Evolutionary conservation across 257 asterid genomes (phyloP), one percentile per base, ranked within the genome.

Genomic region (Solanum chiquidenum): DNA sequence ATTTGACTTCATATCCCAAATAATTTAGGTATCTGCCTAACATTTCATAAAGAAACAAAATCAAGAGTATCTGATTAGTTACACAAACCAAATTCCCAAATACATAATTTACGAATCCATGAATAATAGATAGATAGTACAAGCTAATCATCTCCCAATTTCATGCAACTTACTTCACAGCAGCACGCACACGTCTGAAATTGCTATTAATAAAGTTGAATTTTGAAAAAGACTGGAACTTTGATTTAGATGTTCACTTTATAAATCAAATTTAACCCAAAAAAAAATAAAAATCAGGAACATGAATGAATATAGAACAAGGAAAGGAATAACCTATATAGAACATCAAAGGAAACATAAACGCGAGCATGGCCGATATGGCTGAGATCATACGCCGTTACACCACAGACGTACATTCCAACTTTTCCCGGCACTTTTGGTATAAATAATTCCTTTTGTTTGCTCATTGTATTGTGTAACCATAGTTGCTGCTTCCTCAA

Each of bases 361-460:
- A 95, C 99, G 18, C 99, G 98, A 86, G 98, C 98, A 86, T 97
- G 98, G 8, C 99, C 99, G 83, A 96, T 94, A 94, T 95, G 99
- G 92, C 98, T 96, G 89, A 96, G 95, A 93, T 96, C 99, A 91
- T 96, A 96, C 0, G 99, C 98, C 12, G 99, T 96, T 87, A 96
- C 98, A 73, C 99, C 99, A 76, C 98, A 96, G 23, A 96, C 98
- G 87, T 95, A 96, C 98, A 97, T 97, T 86, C 99, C 98, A 12
- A 95, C 98, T 93, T 89, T 93, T 58, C 98, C 96, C 29, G 93
- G 90, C 44, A 93, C 87, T 88, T 93, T 94, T 12, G 98, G 97
- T 86, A 93, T 93, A 87, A 96, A 94, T 95, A 93, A 23, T 88
- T 96, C 99, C 86, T 89, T 94, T 85, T 92, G 95, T 92, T 83